Evolutionary conservation across 805 yeast genomes (phyloP).

Genomic region (Lachancea dasiensis): DNA sequence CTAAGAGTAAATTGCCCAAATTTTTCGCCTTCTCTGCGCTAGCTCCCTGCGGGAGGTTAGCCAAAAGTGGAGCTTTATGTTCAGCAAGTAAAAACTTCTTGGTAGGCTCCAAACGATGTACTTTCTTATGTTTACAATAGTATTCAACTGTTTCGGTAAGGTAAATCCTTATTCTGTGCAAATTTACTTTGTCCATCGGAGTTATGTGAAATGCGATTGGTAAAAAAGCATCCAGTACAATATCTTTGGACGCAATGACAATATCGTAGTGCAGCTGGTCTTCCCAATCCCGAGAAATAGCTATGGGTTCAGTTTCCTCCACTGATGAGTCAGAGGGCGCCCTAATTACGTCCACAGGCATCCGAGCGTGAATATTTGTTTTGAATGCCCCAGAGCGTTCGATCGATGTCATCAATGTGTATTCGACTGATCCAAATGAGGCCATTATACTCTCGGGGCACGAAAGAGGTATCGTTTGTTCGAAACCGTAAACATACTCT

Average conservation of each 20-base stretch:
- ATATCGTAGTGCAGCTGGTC: slow-evolving; percentile 86
- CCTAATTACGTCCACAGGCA: slow-evolving; percentile 64
- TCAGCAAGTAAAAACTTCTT: slow-evolving; percentile 76
- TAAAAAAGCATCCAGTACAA: slow-evolving; percentile 73
- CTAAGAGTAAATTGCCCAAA: slow-evolving; percentile 38
- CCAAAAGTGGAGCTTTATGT: slow-evolving; percentile 55
- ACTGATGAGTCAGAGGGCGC: slow-evolving; percentile 70
- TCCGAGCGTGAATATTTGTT: slow-evolving; percentile 56
- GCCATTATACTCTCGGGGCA: slow-evolving; percentile 75
- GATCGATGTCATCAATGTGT: slow-evolving; percentile 60
- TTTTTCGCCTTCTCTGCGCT: slow-evolving; percentile 35
- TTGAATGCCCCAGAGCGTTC: slow-evolving; percentile 85
- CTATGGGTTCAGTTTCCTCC: slow-evolving; percentile 91
- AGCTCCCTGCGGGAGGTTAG: slow-evolving; percentile 30
- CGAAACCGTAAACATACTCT: slow-evolving; percentile 88
- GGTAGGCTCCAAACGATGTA: slow-evolving; percentile 88
- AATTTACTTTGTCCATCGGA: slow-evolving; percentile 78
- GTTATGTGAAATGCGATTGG: slow-evolving; percentile 81
- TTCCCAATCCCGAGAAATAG: slow-evolving; percentile 90
- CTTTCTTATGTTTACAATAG: slow-evolving; percentile 76
- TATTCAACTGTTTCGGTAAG: slow-evolving; percentile 88
- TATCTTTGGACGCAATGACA: slow-evolving; percentile 81
- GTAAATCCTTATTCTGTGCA: slow-evolving; percentile 81
- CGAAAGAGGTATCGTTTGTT: slow-evolving; percentile 75
- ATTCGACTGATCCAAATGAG: slow-evolving; percentile 75